These are phyloP conservation scores for Yamadazyma epiphylla DNA, from an alignment of 1,139 yeast genomes.

Conservation along the genomic window DNA sequence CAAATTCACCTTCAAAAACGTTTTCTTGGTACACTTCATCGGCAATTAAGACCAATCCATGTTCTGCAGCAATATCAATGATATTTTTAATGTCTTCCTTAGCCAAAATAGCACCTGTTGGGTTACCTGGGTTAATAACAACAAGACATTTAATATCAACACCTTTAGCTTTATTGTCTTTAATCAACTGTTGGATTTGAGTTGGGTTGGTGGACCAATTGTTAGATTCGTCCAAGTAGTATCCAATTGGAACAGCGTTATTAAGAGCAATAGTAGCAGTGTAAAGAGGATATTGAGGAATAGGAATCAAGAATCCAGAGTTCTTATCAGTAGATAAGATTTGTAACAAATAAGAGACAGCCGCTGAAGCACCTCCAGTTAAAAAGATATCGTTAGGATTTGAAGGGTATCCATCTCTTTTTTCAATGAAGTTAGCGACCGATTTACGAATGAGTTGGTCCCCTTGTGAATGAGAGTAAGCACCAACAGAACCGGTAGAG, in stretches of 20 bases:
- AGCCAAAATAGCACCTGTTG: constrained; percentile 82
- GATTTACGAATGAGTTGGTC: constrained; percentile 64
- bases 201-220: constrained; percentile 81
- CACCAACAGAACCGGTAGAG: constrained; percentile 81
- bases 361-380: constrained; percentile 92
- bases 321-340: constrained; percentile 62
- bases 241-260: constrained; percentile 81
- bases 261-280: constrained; percentile 87
- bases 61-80: constrained; percentile 73
- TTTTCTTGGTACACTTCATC: constrained; percentile 98
- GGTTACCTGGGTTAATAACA: constrained; percentile 96
- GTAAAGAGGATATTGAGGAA: constrained; percentile 95
- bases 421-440: constrained; percentile 73
- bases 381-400: constrained; percentile 71
- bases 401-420: constrained; percentile 53
- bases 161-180: constrained; percentile 49
- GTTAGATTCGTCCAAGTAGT: constrained; percentile 72
- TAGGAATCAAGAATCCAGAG: constrained; percentile 88
- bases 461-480: constrained; percentile 93
- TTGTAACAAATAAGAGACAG: constrained; percentile 73
- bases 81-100: constrained; percentile 66
- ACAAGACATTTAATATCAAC: constrained; percentile 76
- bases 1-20: constrained; percentile 63
- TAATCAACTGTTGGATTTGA: constrained; percentile 57
- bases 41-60: constrained; percentile 86